phyloP scores from a whole-genome alignment of 2,329 filamentous ascomycete genomes.

The Canariomyces notabilis region DNA sequence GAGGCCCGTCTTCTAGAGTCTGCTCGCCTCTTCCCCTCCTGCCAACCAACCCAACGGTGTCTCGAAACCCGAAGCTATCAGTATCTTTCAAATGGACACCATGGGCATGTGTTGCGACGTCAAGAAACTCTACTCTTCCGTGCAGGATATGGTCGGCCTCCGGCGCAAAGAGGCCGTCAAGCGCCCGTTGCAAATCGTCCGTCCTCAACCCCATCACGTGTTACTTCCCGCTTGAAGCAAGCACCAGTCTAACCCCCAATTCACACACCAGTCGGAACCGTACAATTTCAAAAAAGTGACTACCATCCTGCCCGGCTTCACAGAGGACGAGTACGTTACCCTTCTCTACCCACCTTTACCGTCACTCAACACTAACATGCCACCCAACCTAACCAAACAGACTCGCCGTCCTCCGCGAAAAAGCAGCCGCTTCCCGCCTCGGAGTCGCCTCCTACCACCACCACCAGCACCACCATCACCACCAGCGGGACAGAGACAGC shows the following conservation, averaged over 20 bases:
- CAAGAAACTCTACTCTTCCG: slow-evolving; percentile 40
- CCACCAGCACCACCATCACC: not conserved
- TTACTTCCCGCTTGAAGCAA: not conserved
- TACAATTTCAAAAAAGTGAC: slow-evolving; percentile 54
- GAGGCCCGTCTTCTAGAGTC: no score
- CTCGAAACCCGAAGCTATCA: not conserved
- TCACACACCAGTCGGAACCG: slow-evolving; percentile 48
- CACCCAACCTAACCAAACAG: slow-evolving; percentile 27
- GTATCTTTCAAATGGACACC: slow-evolving; percentile 5
- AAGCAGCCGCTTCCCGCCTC: slow-evolving; percentile 46
- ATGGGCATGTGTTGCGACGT: slow-evolving; percentile 38
- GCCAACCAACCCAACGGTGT: not conserved
- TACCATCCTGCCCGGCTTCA: slow-evolving; percentile 50
- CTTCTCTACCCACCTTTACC: slow-evolving; percentile 2
- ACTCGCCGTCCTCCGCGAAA: slow-evolving; percentile 46
- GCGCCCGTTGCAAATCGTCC: slow-evolving; percentile 44
- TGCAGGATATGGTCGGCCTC: slow-evolving; percentile 39
- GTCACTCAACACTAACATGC: not conserved
- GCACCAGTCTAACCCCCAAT: slow-evolving; percentile 8
- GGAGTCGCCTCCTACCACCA: slow-evolving; percentile 33
- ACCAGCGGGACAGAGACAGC: no score
- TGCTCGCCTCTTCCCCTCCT: not conserved
- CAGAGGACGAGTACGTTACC: slow-evolving; percentile 52
- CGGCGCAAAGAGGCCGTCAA: slow-evolving; percentile 40
- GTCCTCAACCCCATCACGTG: slow-evolving; percentile 23